Base-by-base conservation (phyloP, 2,329 filamentous ascomycete genomes). In the Aspergillus candidus region DNA sequence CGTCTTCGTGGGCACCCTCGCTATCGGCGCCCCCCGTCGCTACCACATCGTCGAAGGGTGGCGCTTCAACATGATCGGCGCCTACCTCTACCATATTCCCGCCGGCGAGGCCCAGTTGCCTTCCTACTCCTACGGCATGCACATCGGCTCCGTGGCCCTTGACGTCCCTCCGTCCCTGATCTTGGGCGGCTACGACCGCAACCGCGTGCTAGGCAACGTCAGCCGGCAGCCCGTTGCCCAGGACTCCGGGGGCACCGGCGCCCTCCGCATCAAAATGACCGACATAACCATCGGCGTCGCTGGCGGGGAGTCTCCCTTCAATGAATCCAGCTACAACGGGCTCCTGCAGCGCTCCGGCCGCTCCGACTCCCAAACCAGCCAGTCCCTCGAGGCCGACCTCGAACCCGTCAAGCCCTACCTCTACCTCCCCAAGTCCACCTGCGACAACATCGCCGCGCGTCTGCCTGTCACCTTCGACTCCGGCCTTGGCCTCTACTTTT, bases 81-180 rank as follows among this genome's bases (percentile, higher is more conserved):
- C 40, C 36, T 48, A 36, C 13, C 33, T 50, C 3, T 53, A 38
- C 15, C 22, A 27, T 10, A 5, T 8, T 5, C 2, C 22, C 8
- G 22, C 6, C 22, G 42, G 43, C 11, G 32, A 40, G 4, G 36
- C 40, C 27, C 55, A 53, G 6, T 66, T 56, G 13, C 54, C 60
- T 5, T 71, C 68, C 2, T 69, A 67, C 44, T 69, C 67, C 1
- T 72, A 67, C 47, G 60, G 64, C 11, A 57, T 72, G 63, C 69
- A 72, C 43, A 67, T 72, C 18, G 69, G 68, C 5, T 66, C 67
- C 6, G 62, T 54, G 4, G 47, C 53, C 29, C 59, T 62, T 4
- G 45, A 47, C 2, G 59, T 68, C 48, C 40, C 50, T 0, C 66
- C 65, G 0, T 70, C 68, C 1, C 55, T 71, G 2, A 55, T 57